phyloP scores from a whole-genome alignment of 345 rosid species.

The Camelina sativa region DNA sequence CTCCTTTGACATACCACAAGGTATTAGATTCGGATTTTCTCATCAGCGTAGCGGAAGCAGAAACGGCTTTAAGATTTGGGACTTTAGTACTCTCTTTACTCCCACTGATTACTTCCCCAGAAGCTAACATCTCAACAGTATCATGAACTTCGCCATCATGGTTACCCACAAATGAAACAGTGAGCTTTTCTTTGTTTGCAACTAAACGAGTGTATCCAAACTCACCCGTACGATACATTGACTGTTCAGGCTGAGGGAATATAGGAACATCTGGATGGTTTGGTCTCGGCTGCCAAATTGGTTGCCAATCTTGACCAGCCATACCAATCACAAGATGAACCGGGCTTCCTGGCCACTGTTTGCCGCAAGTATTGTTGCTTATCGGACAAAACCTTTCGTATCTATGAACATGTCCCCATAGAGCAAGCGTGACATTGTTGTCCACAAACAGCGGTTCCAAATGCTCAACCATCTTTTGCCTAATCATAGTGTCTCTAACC shows the following conservation, averaged over 20 bases:
- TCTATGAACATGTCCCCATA: slow-evolving; percentile 98
- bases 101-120: slow-evolving; percentile 70
- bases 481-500: slow-evolving; percentile 59
- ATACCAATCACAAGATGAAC: slow-evolving; percentile 96
- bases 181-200: slow-evolving; percentile 81
- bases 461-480: slow-evolving; percentile 68
- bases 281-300: slow-evolving; percentile 80
- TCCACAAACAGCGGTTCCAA: slow-evolving; percentile 79
- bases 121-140: slow-evolving; percentile 69
- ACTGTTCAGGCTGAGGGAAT: slow-evolving; percentile 76
- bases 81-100: slow-evolving; percentile 25
- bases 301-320: slow-evolving; percentile 98
- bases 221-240: slow-evolving; percentile 87
- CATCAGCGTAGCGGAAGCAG: slow-evolving; percentile 28
- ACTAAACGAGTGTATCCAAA: slow-evolving; percentile 86
- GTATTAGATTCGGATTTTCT: slow-evolving; percentile 42
- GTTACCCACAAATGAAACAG: slow-evolving; percentile 78
- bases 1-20: slow-evolving; percentile 63
- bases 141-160: slow-evolving; percentile 94
- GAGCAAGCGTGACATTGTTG: slow-evolving; percentile 73
- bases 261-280: slow-evolving; percentile 69
- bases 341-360: slow-evolving; percentile 66
- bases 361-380: slow-evolving; percentile 73
- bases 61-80: background rate
- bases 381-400: slow-evolving; percentile 95